Conservation (phyloP, 345 rosid species). For the Eucalyptus leucophloia region DNA sequence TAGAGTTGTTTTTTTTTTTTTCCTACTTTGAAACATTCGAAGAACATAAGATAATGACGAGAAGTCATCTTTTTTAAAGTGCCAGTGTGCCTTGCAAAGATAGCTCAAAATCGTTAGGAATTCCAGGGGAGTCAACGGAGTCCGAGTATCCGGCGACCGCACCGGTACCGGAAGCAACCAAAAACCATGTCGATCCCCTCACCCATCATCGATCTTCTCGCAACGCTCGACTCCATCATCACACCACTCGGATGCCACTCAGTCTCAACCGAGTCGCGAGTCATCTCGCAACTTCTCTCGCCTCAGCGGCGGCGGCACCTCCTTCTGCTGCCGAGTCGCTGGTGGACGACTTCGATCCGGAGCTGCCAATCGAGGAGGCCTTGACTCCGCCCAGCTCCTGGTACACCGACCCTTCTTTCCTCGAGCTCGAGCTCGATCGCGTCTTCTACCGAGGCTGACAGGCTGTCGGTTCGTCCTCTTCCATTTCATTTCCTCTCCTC, state of each 20-base stretch:
- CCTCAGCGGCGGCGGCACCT: not conserved
- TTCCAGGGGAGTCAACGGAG: not conserved
- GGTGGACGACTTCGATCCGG: conserved; percentile 44
- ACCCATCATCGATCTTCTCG: not conserved
- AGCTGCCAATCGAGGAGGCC: conserved; percentile 58
- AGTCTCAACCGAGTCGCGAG: not conserved
- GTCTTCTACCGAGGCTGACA: conserved; percentile 86
- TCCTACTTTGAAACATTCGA: not conserved
- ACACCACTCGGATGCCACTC: not conserved
- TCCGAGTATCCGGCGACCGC: not conserved
- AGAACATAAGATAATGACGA: not conserved
- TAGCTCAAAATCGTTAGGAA: not conserved
- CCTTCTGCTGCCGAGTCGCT: not conserved
- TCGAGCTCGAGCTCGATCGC: conserved; percentile 40
- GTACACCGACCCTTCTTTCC: conserved; percentile 60
- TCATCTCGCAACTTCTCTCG: not conserved
- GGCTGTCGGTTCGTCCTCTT: conserved; percentile 47
- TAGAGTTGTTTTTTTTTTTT: not conserved
- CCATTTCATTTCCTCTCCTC: not conserved
- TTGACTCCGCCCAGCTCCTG: conserved; percentile 73
- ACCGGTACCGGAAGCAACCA: not conserved
- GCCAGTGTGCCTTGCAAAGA: not conserved
- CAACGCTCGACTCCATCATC: not conserved
- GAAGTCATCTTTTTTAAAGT: not conserved
- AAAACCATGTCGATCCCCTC: not conserved